Evolutionary conservation across 1,284 basidiomycete species (phyloP), one percentile per base, ranked within the genome.

Genomic region (Meripilus lineatus): DNA sequence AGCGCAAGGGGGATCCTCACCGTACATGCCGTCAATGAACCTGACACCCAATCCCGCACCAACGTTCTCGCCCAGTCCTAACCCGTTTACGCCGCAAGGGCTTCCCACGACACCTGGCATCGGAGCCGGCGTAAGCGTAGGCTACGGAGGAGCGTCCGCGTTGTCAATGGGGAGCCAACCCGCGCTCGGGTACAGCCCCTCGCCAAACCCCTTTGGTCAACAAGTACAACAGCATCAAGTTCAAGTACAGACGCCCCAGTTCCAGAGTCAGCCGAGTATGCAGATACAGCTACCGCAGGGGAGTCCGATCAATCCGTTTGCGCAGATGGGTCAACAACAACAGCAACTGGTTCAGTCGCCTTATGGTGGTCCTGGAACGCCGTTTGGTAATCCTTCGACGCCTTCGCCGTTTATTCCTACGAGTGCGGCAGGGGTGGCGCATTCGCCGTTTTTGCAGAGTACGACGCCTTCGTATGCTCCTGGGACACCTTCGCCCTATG

Each of bases 51-150:
- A 35, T 6, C 44, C 26, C 30, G 18, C 33, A 8, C 42, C 40
- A n/a, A n/a, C n/a, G n/a, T n/a, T n/a, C n/a, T n/a, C n/a, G 5
- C 46, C 52, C 7, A 55, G 55, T 44, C 57, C 58, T 5, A 59
- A 54, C 38, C 54, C 59, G 5, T 61, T 57, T 32, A 30, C 47
- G 1, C 51, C 47, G 11, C 53, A 56, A 39, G 20, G 45, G 14
- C 42, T 51, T 7, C 47, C 42, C 10, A 32, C 34, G 32, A 25
- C 26, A 17, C 22, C 22, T 20, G 25, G 25, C 25, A 5, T 15
- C 21, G 18, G 21, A 26, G 28, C 15, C 25, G 47, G 5, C 15
- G 15, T 44, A 3, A 40, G 32, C n/a, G 25, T 47, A 32, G 47
- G 37, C 17, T 10, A 41, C 21, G 8, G 26, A 46, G 17, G 43